Evolutionary conservation across 2,329 filamentous ascomycete genomes (phyloP).

Genomic region (Aspergillus unguis): DNA sequence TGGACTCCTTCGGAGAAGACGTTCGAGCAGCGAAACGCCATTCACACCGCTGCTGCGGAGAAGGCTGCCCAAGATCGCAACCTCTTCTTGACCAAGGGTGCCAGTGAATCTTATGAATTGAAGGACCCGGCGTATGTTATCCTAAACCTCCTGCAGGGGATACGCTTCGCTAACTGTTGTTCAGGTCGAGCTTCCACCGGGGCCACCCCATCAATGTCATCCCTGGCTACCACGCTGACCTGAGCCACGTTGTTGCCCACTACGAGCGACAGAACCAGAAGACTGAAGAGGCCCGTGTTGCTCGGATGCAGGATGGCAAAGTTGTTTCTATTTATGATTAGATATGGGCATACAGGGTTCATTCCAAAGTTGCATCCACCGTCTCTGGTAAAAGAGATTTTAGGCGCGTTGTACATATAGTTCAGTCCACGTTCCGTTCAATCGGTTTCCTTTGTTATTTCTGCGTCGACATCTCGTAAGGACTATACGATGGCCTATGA

Average conservation of each 20-base stretch:
- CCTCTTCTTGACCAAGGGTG: constrained; percentile 51
- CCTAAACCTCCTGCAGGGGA: not conserved
- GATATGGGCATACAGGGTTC: constrained; percentile 17
- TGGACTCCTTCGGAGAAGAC: constrained; percentile 54
- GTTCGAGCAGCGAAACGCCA: constrained; percentile 55
- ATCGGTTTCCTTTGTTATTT: constrained; percentile 23
- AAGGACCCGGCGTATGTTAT: constrained; percentile 62
- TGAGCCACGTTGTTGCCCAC: constrained; percentile 60
- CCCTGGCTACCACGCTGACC: constrained; percentile 58
- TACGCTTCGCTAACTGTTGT: constrained; percentile 9
- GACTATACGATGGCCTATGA: too few species aligned
- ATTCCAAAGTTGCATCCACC: constrained; percentile 17
- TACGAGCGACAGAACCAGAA: constrained; percentile 58
- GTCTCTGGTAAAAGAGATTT: constrained; percentile 23
- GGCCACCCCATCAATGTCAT: constrained; percentile 63
- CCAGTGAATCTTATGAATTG: constrained; percentile 50
- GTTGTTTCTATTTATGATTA: constrained; percentile 45
- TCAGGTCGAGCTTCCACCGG: constrained; percentile 58
- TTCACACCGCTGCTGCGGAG: constrained; percentile 61
- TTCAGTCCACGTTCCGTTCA: constrained; percentile 26
- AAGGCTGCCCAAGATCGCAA: constrained; percentile 62
- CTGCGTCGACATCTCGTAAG: too few species aligned
- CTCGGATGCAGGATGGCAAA: constrained; percentile 44
- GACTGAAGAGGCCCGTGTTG: constrained; percentile 55
- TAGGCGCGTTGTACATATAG: constrained; percentile 37